Base-by-base conservation (phyloP, 352 stramenopile genomes). In the Blastocystis hominis region DNA sequence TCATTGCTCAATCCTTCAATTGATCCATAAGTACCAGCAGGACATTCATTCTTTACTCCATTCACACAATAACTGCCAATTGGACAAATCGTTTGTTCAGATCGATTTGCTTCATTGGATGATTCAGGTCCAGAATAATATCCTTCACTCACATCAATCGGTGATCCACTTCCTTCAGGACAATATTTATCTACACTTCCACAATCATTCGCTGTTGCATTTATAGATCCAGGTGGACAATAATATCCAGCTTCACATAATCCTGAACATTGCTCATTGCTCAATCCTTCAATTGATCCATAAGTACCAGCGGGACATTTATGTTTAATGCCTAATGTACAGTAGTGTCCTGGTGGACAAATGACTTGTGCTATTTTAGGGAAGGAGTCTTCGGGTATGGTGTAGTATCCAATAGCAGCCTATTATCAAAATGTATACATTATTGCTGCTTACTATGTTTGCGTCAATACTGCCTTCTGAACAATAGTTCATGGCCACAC, bases 321-420 rank as follows among this genome's bases (percentile, higher is more conserved):
- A 34, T 34, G 20, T 24, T 44, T 40, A 6, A 61, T 64, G 15
- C 70, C 70, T 61, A 4, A 3, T 42, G 17, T 62, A 42, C 70
- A 80, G 17, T 63, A 80, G 36, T 36, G 42, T n/a, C 70, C 70
- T 61, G 20, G 20, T 0, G 70, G 70, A 62, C 70, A 80, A 44
- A n/a, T 44, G 7, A 13, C 50, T 1, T 42, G 53, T 7, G 3
- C 30, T n/a, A 63, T 34, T 0, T 50, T 64, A 3, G 9, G 5
- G 30, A 63, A 42, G 13, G 17, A 30, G 15, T 61, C 30, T 62
- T 30, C 9, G 24, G 70, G 70, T 24, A 42, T 47, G 3, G 70
- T 61, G 15, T 61, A 17, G 46, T 61, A 80, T 10, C 70, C 70
- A 20, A 61, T 24, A 47, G 70, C 20, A 17, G 63, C 70, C 3